A percentile compares a stretch with the other conserved stretches of the same genome.
Evolutionary conservation across 805 yeast species (phyloP).

Genomic region (Lipomyces lipofer): DNA sequence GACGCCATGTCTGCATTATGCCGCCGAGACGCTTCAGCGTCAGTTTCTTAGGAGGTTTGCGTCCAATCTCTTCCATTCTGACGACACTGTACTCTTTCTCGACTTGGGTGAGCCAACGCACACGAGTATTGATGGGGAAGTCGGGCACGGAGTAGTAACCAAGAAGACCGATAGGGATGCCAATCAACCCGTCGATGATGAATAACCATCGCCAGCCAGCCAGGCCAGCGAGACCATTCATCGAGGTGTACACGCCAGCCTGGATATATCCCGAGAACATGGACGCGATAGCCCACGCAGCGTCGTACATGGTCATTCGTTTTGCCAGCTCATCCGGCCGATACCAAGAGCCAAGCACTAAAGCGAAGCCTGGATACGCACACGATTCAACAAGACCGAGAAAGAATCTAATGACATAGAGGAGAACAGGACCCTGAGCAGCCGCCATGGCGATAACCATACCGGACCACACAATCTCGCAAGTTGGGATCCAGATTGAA

Average conservation of each 20-base stretch:
- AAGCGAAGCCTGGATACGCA: conserved; percentile 52
- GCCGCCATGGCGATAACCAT: conserved; percentile 48
- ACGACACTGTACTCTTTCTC: conserved; percentile 19
- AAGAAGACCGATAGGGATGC: conserved; percentile 21
- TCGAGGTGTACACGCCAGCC: conserved; percentile 51
- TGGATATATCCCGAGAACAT: conserved; percentile 65
- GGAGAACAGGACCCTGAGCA: conserved; percentile 22
- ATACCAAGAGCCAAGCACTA: conserved; percentile 47
- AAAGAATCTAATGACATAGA: conserved; percentile 19
- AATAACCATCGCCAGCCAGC: conserved; percentile 57
- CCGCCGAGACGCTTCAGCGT: conserved; percentile 3
- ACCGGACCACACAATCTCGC: conserved; percentile 50
- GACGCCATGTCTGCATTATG: conserved; percentile 17
- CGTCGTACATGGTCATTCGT: conserved; percentile 59
- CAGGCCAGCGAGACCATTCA: conserved; percentile 55
- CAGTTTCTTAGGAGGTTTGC: conserved; percentile 11
- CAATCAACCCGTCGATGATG: conserved; percentile 27
- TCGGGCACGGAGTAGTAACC: conserved; percentile 52
- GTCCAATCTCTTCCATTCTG: conserved; percentile 16
- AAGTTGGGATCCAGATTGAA: conserved; percentile 42
- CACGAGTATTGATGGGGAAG: conserved; percentile 58
- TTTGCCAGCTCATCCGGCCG: conserved; percentile 57
- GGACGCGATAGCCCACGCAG: conserved; percentile 63
- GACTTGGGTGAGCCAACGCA: conserved; percentile 46
- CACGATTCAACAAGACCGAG: conserved; percentile 51